Base-by-base conservation (phyloP, 106 monocot species). In the Hemerocallis citrina region DNA sequence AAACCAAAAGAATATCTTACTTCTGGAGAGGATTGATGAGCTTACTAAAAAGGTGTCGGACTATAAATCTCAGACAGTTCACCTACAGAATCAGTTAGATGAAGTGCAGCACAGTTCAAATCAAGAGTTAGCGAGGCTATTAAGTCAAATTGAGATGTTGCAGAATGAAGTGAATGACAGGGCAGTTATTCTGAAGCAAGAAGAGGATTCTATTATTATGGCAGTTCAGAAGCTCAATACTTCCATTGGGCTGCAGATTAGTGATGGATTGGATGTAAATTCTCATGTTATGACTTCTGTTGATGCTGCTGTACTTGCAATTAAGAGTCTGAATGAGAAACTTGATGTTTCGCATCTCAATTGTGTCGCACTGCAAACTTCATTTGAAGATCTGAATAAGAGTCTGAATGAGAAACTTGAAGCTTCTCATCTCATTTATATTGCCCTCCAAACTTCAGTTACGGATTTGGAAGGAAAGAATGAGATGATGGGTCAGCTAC, bases 211-310 rank as follows among this genome's bases (percentile, higher is more conserved):
- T 36, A 64, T 85, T 79, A 35, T 60, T 46, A 47, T 60, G 35
- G 70, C 85, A 34, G 44, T 75, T 52, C 43, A 68, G 61, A 87
- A 81, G 52, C 84, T 96, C 11, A 73, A 77, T 56, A 46, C 63
- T 55, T 75, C 55, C 33, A 85, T 72, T 23, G 79, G 79, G n/a
- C 16, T 77, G 23, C 31, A 51, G 22, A 36, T 78, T 30, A 50
- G 57, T 44, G 64, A 55, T 60, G 50, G 70, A 24, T 63, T 67
- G 25, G 84, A 84, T 71, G 34, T 68, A 27, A 27, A 39, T 42
- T 57, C 67, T 27, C 57, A 56, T 71, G 40, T 85, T 8, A 47
- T 66, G 45, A 56, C 59, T 51, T 90, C 75, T 59, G 69, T 82
- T 9, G 73, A 74, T 68, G 66, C 69, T 67, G 85, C 72, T 11